These are phyloP conservation scores for Heliamphora exappendiculata DNA, from an alignment of 148 eudicot species.

Conservation along the genomic window DNA sequence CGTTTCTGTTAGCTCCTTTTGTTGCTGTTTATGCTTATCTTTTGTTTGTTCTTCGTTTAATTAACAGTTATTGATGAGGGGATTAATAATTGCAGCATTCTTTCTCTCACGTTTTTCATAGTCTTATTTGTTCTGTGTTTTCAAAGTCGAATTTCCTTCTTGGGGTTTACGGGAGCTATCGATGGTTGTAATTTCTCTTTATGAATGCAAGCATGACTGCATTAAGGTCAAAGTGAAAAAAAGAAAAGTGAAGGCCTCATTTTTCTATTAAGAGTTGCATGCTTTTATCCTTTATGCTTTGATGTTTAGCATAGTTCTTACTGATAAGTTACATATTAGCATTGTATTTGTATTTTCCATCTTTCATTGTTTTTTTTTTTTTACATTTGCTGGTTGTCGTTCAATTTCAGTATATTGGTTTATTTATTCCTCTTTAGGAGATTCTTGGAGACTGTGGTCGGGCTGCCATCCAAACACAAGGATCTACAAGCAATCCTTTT, in stretches of 20 bases:
- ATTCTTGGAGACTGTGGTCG: slow-evolving; percentile 93
- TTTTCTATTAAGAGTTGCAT: slow-evolving; percentile 1
- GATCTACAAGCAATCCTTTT: slow-evolving; percentile 83
- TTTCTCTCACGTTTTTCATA: too few relatives aligned
- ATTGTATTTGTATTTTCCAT: background rate
- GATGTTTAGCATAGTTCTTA: background rate
- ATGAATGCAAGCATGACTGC: background rate
- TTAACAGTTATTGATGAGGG: too few relatives aligned
- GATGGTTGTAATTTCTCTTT: background rate
- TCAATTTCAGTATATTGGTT: background rate
- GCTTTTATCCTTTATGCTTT: background rate
- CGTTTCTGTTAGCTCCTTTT: slow-evolving; percentile 2
- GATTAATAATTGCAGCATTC: too few relatives aligned
- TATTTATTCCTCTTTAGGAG: slow-evolving; percentile 42
- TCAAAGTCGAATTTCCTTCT: too few relatives aligned
- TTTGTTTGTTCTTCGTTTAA: background rate
- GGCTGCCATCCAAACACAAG: slow-evolving; percentile 95
- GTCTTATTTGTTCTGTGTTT: too few relatives aligned
- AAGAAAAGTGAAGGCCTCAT: too few relatives aligned
- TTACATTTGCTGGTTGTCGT: background rate
- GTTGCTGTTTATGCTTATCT: background rate
- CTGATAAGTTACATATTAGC: background rate
- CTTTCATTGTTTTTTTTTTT: background rate
- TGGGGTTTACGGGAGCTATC: background rate
- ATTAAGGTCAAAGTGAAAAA: background rate